These are phyloP conservation scores for Trichopus zeylanicus DNA, from an alignment of 116 monocot species.

Conservation along the genomic window DNA sequence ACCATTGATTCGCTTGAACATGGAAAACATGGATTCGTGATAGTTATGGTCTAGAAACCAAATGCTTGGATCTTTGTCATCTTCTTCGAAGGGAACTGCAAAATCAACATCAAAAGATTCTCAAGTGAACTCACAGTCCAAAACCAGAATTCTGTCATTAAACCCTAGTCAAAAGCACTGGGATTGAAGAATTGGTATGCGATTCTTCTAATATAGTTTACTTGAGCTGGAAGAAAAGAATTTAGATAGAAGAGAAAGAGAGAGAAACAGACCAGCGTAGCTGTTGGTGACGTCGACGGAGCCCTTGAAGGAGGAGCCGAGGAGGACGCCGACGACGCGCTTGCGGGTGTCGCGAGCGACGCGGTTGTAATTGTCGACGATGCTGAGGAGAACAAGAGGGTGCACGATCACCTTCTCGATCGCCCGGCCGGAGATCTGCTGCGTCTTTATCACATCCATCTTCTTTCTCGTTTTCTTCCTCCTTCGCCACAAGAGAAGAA, in stretches of 20 bases:
- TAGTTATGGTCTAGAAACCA: constrained; percentile 99
- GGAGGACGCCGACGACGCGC: constrained; percentile 93
- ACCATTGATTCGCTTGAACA: constrained; percentile 98
- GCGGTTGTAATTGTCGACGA: constrained; percentile 99
- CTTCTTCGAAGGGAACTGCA: constrained; percentile 97
- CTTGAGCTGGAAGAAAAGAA: too few species aligned
- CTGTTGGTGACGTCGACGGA: constrained; percentile 95
- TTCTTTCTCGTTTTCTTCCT: too few species aligned
- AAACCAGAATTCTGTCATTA: too few species aligned
- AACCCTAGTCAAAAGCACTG: too few species aligned
- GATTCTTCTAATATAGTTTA: too few species aligned
- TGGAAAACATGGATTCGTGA: constrained; percentile 91
- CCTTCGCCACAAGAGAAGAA: too few species aligned
- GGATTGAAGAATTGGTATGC: too few species aligned
- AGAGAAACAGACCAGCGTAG: constrained; percentile 53
- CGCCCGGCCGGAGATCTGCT: constrained; percentile 71
- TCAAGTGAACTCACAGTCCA: too few species aligned
- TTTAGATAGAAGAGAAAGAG: too few species aligned
- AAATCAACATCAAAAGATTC: constrained; percentile 1
- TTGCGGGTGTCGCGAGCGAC: constrained; percentile 87
- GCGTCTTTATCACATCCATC: constrained; percentile 89
- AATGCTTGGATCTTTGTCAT: constrained; percentile 86
- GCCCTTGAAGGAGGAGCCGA: constrained; percentile 65
- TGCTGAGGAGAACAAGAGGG: constrained; percentile 90
- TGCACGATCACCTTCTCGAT: constrained; percentile 91